A percentile compares a stretch with the other conserved stretches of the same genome.
These are phyloP conservation scores for Afroboletus lepidellus DNA, from an alignment of 1,284 basidiomycete genomes.

Conservation along the genomic window DNA sequence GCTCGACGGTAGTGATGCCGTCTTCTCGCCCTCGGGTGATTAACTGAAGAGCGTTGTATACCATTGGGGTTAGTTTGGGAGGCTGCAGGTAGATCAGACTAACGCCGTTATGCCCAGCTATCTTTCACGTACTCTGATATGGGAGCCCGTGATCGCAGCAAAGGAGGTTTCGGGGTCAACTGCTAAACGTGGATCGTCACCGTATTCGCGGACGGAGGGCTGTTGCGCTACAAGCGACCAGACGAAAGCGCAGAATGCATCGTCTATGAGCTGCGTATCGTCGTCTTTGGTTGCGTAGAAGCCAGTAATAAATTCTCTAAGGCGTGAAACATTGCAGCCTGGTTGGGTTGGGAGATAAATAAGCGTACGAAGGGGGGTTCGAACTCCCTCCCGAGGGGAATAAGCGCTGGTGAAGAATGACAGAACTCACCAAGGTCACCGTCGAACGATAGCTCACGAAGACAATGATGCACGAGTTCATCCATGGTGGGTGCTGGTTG, in stretches of 20 bases:
- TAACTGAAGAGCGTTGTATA: constrained; percentile 84
- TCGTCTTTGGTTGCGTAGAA: constrained; percentile 53
- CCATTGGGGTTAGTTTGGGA: constrained; percentile 76
- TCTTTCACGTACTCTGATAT: constrained; percentile 59
- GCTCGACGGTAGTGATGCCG: constrained; percentile 75
- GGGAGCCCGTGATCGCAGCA: constrained; percentile 78
- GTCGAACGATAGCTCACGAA: constrained; percentile 77
- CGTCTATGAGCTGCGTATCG: constrained; percentile 62
- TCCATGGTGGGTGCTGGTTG: constrained; percentile 44
- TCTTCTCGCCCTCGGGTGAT: constrained; percentile 76
- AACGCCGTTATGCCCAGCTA: not conserved
- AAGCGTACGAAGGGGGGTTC: constrained; percentile 39
- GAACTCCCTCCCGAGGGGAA: constrained; percentile 38
- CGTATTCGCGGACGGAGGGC: constrained; percentile 62
- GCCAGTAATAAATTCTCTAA: constrained; percentile 64
- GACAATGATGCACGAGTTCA: constrained; percentile 70
- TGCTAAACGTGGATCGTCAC: constrained; percentile 68
- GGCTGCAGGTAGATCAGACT: constrained; percentile 45
- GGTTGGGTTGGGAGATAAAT: constrained; percentile 21
- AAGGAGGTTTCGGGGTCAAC: constrained; percentile 73
- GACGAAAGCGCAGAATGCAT: constrained; percentile 73
- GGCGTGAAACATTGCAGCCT: constrained; percentile 71
- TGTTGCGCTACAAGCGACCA: constrained; percentile 77
- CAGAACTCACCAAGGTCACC: constrained; percentile 69
- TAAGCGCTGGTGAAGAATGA: not conserved